Evolutionary conservation across 352 stramenopile species (phyloP).

Genomic region (Thalassiosira mediterranea): DNA sequence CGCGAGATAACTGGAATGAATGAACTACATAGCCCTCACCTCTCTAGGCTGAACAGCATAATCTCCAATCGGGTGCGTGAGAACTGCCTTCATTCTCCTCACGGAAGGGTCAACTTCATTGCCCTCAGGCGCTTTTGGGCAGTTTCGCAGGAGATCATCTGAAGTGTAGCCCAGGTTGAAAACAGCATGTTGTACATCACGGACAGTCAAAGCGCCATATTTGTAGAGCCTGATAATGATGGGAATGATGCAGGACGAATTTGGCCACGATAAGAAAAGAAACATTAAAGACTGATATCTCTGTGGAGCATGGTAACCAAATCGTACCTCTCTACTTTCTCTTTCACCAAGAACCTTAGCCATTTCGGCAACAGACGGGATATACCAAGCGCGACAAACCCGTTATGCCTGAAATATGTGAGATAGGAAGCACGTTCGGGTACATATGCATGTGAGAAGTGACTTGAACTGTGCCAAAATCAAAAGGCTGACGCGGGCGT

Average conservation of each 20-base stretch:
- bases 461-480: not conserved
- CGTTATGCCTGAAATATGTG: constrained; percentile 21
- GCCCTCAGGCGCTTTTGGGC: constrained; percentile 30
- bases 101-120: constrained; percentile 40
- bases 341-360: constrained; percentile 10
- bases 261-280: too few species aligned
- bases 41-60: constrained; percentile 54
- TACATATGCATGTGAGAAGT: not conserved
- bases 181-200: constrained; percentile 53
- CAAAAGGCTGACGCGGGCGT: not conserved
- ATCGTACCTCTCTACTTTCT: constrained; percentile 14
- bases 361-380: constrained; percentile 31
- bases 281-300: too few species aligned
- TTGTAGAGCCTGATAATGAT: too few species aligned
- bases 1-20: too few species aligned
- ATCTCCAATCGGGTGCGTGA: constrained; percentile 58
- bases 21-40: too few species aligned
- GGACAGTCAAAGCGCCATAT: constrained; percentile 36
- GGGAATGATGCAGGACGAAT: too few species aligned
- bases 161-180: constrained; percentile 41
- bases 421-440: too few species aligned
- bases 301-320: too few species aligned
- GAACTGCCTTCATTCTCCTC: constrained; percentile 46
- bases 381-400: constrained; percentile 34
- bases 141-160: constrained; percentile 40